These are phyloP conservation scores for Lojkania enalia DNA, from an alignment of 2,329 filamentous ascomycete genomes.

Conservation along the genomic window DNA sequence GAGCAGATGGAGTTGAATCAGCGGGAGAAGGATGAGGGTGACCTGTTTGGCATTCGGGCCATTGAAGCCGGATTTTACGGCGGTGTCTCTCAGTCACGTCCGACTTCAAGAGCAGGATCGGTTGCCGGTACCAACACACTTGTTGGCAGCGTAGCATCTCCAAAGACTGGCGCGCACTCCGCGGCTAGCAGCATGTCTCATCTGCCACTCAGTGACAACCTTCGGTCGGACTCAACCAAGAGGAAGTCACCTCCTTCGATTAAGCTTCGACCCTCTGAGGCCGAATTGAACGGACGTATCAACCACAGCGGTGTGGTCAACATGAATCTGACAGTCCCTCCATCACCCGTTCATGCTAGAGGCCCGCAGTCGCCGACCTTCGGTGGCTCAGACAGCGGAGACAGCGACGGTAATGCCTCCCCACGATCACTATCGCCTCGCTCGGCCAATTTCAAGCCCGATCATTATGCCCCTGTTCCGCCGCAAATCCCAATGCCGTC, in stretches of 20 bases:
- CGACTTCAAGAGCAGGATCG: conserved; percentile 42
- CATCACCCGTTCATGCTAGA: conserved; percentile 32
- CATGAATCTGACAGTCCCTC: conserved; percentile 39
- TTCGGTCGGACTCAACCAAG: conserved; percentile 23
- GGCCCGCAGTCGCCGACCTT: conserved; percentile 26
- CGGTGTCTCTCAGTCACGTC: conserved; percentile 45
- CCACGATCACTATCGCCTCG: conserved; percentile 30
- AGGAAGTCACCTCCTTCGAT: conserved; percentile 23
- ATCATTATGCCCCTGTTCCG: conserved; percentile 31
- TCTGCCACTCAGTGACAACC: conserved; percentile 27
- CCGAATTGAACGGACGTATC: conserved; percentile 41
- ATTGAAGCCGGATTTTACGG: conserved; percentile 48
- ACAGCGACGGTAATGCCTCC: conserved; percentile 25
- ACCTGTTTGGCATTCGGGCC: conserved; percentile 46
- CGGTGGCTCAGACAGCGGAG: conserved; percentile 31
- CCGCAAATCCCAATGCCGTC: conserved; percentile 31
- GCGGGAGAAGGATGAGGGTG: conserved; percentile 44
- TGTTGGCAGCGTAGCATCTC: conserved; percentile 36
- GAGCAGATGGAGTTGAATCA: conserved; percentile 41
- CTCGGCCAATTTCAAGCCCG: conserved; percentile 24
- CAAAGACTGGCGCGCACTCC: conserved; percentile 36
- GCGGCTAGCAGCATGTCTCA: conserved; percentile 39
- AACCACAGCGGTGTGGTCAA: conserved; percentile 40
- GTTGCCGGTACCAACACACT: conserved; percentile 38
- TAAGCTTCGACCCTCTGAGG: conserved; percentile 41